Conservation (phyloP, 2,329 filamentous ascomycete genomes). For the Pseudogymnoascus sp. region DNA sequence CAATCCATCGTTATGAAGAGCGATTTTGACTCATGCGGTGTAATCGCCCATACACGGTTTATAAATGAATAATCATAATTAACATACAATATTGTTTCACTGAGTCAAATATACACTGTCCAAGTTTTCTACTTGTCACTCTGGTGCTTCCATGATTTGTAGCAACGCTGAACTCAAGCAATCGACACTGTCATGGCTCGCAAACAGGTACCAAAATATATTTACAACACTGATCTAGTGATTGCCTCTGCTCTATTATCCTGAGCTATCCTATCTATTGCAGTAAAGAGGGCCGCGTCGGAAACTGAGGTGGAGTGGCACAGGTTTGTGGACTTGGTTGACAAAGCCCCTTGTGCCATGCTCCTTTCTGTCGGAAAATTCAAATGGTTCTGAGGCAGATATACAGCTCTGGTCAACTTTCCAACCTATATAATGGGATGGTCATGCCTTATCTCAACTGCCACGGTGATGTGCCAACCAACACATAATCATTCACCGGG, state of each 20-base stretch:
- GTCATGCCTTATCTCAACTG: not conserved
- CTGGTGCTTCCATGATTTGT: not conserved
- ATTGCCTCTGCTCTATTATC: not conserved
- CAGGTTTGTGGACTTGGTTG: not conserved
- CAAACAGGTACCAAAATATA: not conserved
- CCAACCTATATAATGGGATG: not conserved
- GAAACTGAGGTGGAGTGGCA: not conserved
- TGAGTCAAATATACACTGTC: not conserved
- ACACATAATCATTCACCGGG: not conserved
- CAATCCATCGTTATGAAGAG: not conserved
- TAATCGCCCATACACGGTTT: not conserved
- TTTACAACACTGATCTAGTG: not conserved
- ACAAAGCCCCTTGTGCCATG: not conserved
- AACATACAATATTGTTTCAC: not conserved
- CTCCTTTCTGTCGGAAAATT: not conserved
- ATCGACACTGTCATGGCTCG: not conserved
- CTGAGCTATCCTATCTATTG: conserved; percentile 5
- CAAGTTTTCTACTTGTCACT: not conserved
- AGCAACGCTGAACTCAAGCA: not conserved
- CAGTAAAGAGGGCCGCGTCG: not conserved
- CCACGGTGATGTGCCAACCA: not conserved
- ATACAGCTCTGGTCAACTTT: not conserved
- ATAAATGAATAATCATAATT: not conserved
- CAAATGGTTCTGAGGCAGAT: not conserved
- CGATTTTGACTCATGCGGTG: not conserved